A percentile compares a stretch with the other conserved stretches of the same genome.
phyloP scores from a whole-genome alignment of 352 stramenopile species.

The Phytophthora vignae region DNA sequence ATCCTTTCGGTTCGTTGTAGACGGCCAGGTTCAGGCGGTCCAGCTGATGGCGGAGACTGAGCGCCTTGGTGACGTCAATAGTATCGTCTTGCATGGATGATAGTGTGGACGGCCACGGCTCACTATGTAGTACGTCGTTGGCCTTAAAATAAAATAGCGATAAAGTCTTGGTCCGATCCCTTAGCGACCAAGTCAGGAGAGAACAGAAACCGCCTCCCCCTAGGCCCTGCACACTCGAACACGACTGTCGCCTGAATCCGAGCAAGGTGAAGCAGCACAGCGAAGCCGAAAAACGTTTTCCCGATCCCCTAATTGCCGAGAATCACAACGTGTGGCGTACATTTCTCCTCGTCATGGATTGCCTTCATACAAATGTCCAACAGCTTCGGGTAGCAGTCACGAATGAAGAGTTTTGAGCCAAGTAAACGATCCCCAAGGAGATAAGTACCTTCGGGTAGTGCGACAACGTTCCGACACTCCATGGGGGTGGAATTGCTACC shows the following conservation, averaged over 20 bases:
- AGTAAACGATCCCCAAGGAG: background rate
- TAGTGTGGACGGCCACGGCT: conserved; percentile 25
- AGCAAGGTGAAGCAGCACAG: background rate
- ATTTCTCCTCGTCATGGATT: background rate
- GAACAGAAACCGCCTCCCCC: background rate
- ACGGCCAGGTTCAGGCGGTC: too few relatives aligned
- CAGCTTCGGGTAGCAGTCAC: background rate
- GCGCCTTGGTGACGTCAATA: conserved; percentile 29
- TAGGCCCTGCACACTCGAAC: background rate
- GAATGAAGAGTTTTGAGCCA: background rate
- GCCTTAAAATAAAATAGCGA: conserved; percentile 22
- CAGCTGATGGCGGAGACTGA: too few relatives aligned
- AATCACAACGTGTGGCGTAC: conserved; percentile 34
- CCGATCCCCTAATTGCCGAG: conserved; percentile 33
- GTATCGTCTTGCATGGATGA: conserved; percentile 34
- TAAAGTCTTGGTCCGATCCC: conserved; percentile 12
- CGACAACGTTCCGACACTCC: background rate
- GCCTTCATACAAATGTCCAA: background rate
- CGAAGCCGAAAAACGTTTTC: too few relatives aligned
- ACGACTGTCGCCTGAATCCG: background rate
- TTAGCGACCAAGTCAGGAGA: background rate
- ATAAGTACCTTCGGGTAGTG: background rate
- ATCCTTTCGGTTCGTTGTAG: too few relatives aligned
- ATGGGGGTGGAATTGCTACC: too few relatives aligned
- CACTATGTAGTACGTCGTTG: conserved; percentile 37